A percentile compares a stretch with the other conserved stretches of the same genome.
These are phyloP conservation scores for Microdochium trichocladiopsis DNA, from an alignment of 2,329 filamentous ascomycete genomes.

Conservation along the genomic window DNA sequence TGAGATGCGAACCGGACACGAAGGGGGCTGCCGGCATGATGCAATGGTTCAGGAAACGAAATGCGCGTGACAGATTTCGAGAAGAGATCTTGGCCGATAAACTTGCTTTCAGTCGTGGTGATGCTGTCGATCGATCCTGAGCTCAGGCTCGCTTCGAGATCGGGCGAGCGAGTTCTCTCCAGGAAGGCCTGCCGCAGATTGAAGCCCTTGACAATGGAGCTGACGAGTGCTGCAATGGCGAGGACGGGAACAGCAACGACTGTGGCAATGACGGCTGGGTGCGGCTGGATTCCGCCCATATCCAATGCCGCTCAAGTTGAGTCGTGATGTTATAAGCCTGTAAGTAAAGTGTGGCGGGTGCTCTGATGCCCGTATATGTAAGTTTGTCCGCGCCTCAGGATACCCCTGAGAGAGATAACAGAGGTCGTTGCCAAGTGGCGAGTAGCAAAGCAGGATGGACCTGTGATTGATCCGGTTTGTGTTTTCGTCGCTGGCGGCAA, in stretches of 20 bases:
- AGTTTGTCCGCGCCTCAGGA: conserved; percentile 1
- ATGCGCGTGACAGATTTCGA: conserved; percentile 3
- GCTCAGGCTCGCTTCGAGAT: conserved; percentile 5
- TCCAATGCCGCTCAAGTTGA: conserved; percentile 7
- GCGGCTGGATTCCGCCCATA: conserved; percentile 12
- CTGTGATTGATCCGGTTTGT: too few species aligned
- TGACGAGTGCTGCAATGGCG: conserved; percentile 26
- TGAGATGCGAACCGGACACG: not conserved
- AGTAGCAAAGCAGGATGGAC: too few species aligned
- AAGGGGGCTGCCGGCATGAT: not conserved
- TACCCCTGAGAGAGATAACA: too few species aligned
- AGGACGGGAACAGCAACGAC: conserved; percentile 21
- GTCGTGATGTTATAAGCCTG: conserved; percentile 8
- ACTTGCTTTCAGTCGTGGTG: conserved; percentile 15
- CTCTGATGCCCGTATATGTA: not conserved
- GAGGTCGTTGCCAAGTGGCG: too few species aligned
- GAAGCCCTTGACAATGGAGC: conserved; percentile 17
- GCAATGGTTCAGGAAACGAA: conserved; percentile 4
- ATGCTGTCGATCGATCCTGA: conserved; percentile 6
- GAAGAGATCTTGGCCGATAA: conserved; percentile 13
- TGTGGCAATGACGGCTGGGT: conserved; percentile 13
- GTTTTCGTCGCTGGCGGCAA: too few species aligned
- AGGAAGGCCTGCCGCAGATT: conserved; percentile 12
- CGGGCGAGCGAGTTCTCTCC: conserved; percentile 18
- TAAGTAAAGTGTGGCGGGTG: conserved; percentile 7